phyloP scores from a whole-genome alignment of 2,329 filamentous ascomycete genomes.

The Diaporthe amygdali region DNA sequence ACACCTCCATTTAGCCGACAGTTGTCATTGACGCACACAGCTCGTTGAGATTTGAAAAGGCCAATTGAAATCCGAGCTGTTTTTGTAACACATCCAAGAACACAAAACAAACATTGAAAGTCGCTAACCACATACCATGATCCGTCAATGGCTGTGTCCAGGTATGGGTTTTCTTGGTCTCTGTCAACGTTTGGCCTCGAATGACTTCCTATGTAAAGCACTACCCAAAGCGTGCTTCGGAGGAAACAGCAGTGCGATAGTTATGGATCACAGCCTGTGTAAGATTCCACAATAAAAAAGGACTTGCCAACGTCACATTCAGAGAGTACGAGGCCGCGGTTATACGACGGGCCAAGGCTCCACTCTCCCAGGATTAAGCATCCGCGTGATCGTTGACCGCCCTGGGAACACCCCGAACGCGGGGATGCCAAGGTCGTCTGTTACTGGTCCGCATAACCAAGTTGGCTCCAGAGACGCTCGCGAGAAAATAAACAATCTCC shows the following conservation, averaged over 20 bases:
- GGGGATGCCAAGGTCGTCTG: background rate
- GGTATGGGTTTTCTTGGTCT: no score
- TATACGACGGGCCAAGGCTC: background rate
- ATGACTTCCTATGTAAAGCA: background rate
- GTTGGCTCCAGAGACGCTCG: background rate
- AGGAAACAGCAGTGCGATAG: background rate
- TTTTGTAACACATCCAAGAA: no score
- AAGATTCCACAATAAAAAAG: background rate
- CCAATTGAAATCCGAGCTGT: no score
- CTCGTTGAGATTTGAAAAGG: no score
- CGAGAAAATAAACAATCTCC: background rate
- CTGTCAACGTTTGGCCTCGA: no score
- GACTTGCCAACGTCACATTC: background rate
- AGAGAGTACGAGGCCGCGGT: background rate
- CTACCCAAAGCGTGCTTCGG: background rate
- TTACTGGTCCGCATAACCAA: background rate
- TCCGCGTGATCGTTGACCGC: conserved; percentile 2
- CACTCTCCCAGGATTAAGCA: background rate
- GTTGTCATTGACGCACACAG: no score
- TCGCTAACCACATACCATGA: no score
- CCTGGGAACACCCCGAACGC: conserved; percentile 3
- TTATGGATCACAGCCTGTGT: background rate
- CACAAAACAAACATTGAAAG: no score
- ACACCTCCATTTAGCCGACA: no score
- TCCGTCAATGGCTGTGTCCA: no score